These are phyloP conservation scores for Neonectria faginata DNA, from an alignment of 2,329 filamentous ascomycete genomes.

Conservation along the genomic window DNA sequence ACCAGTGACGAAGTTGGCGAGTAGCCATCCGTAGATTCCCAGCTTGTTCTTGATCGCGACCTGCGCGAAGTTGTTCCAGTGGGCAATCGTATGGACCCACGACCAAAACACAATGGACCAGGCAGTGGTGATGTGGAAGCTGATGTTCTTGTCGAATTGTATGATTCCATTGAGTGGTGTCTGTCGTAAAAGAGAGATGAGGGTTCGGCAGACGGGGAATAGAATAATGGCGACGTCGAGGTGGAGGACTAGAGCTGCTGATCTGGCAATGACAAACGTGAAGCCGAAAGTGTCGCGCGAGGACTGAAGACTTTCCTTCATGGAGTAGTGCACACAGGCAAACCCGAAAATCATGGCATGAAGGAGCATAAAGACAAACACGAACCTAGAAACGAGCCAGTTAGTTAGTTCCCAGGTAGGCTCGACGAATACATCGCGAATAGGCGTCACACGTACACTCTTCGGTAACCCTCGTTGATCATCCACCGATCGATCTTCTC, in stretches of 20 bases:
- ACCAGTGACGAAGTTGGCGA: slow-evolving; percentile 81
- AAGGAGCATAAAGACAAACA: slow-evolving; percentile 78
- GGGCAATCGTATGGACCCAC: slow-evolving; percentile 86
- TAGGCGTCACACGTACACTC: slow-evolving; percentile 71
- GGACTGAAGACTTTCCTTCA: slow-evolving; percentile 78
- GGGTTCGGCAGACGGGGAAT: slow-evolving; percentile 84
- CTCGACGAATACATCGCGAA: neutral
- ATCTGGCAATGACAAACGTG: slow-evolving; percentile 81
- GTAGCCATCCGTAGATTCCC: slow-evolving; percentile 81
- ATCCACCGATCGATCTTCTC: slow-evolving; percentile 88
- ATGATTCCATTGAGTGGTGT: slow-evolving; percentile 88
- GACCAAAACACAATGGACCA: slow-evolving; percentile 93
- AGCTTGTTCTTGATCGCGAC: slow-evolving; percentile 80
- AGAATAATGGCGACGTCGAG: slow-evolving; percentile 84
- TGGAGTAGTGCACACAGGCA: slow-evolving; percentile 81
- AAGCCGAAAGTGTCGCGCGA: slow-evolving; percentile 77
- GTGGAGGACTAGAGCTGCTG: slow-evolving; percentile 81
- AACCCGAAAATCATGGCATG: slow-evolving; percentile 84
- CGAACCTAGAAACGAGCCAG: slow-evolving; percentile 67
- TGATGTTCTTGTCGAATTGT: slow-evolving; percentile 90
- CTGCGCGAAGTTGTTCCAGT: slow-evolving; percentile 88
- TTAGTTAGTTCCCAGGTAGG: neutral
- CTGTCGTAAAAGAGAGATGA: slow-evolving; percentile 83
- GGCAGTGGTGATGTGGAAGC: slow-evolving; percentile 85
- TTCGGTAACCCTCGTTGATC: slow-evolving; percentile 87